Conservation (phyloP, 345 rosid genomes). For the Laguncularia racemosa region DNA sequence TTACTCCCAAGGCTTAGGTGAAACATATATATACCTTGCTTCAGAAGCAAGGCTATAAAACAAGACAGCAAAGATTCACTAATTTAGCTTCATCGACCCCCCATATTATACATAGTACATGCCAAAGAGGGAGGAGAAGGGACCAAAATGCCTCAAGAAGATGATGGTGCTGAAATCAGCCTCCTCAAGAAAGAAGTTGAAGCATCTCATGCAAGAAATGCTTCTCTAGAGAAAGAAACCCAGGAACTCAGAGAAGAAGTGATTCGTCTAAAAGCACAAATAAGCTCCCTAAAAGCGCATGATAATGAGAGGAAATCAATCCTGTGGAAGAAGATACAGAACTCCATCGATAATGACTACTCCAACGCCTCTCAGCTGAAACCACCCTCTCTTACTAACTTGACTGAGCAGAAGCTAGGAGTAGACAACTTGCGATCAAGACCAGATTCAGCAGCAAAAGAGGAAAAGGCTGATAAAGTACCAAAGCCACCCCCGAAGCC, state of each 20-base stretch:
- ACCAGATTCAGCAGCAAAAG: conserved; percentile 17
- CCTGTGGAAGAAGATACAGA: conserved; percentile 91
- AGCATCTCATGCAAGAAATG: conserved; percentile 43
- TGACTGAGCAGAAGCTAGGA: conserved; percentile 21
- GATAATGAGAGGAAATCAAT: conserved; percentile 79
- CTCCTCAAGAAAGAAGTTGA: conserved; percentile 59
- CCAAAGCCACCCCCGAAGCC: conserved; percentile 36
- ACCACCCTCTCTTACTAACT: conserved; percentile 29
- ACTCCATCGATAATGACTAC: conserved; percentile 27
- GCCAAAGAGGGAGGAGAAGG: conserved; percentile 11
- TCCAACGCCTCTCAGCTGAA: conserved; percentile 33
- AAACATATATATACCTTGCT: conserved; percentile 19
- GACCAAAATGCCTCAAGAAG: conserved; percentile 30
- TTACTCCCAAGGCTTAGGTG: conserved; percentile 14
- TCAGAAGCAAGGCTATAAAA: conserved; percentile 25
- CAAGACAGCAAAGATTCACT: conserved; percentile 10
- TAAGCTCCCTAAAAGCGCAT: conserved; percentile 64
- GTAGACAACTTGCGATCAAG: conserved; percentile 13
- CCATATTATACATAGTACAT: conserved; percentile 1
- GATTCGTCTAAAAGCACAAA: conserved; percentile 54
- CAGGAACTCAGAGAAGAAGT: conserved; percentile 65
- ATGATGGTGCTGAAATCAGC: conserved; percentile 42
- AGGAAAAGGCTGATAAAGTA: conserved; percentile 16
- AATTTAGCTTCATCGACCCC: conserved; percentile 4
- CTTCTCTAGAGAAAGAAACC: conserved; percentile 67